phyloP scores from a whole-genome alignment of 352 stramenopile genomes.

The Globisporangium splendens region DNA sequence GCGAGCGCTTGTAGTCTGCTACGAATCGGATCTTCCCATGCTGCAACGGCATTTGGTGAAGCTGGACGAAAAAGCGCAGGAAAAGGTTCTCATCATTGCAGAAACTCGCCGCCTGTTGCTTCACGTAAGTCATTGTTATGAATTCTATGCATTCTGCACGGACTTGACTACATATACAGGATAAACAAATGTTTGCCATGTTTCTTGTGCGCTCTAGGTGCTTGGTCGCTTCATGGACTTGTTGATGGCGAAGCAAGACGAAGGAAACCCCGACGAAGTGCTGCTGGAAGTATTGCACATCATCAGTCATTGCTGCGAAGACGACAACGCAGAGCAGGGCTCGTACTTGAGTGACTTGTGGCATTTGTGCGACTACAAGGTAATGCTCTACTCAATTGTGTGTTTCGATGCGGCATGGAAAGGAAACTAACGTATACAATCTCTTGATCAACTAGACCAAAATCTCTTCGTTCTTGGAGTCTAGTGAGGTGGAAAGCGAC shows the following conservation, averaged over 20 bases:
- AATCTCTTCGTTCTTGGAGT: constrained; percentile 47
- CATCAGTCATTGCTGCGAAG: constrained; percentile 50
- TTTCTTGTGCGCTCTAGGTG: constrained; percentile 10
- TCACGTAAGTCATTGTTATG: constrained; percentile 14
- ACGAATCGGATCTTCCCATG: constrained; percentile 47
- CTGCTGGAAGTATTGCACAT: constrained; percentile 59
- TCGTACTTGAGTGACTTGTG: constrained; percentile 75
- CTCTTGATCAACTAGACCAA: constrained; percentile 29
- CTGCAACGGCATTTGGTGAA: constrained; percentile 43
- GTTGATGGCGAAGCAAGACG: constrained; percentile 29
- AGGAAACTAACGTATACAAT: not conserved
- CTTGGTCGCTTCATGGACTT: constrained; percentile 29
- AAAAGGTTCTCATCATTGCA: constrained; percentile 34
- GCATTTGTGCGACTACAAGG: constrained; percentile 56
- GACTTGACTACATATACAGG: no score
- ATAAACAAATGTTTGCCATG: not conserved
- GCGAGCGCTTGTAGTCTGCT: constrained; percentile 45
- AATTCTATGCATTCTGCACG: no score
- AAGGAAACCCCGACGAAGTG: constrained; percentile 25
- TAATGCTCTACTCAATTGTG: constrained; percentile 9
- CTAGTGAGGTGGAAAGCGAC: constrained; percentile 48
- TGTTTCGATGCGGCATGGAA: not conserved
- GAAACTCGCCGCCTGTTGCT: constrained; percentile 46
- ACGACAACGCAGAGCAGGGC: constrained; percentile 49
- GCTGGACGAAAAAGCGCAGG: constrained; percentile 34